Conservation (phyloP, 108 stramenopile species). For the Skeletonema costatum region DNA sequence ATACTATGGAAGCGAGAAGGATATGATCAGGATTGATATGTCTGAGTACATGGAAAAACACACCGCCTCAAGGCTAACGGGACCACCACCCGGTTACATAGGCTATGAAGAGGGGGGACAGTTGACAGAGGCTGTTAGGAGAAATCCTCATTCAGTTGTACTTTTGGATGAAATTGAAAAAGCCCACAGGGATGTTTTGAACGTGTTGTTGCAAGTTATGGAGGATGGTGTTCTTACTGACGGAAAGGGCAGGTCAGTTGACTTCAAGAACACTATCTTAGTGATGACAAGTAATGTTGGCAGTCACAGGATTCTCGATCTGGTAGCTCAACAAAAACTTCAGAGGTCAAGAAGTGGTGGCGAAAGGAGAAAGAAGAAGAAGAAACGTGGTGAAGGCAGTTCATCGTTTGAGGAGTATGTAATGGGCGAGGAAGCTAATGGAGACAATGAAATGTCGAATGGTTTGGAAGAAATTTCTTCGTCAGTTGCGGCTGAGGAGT, state of each 20-base stretch:
- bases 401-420: constrained; percentile 41
- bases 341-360: constrained; percentile 14
- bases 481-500: constrained; percentile 47
- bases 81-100: constrained; percentile 90
- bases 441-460: not conserved
- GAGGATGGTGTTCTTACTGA: constrained; percentile 99
- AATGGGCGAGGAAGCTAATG: constrained; percentile 18
- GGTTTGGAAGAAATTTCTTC: constrained; percentile 4
- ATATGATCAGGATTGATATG: constrained; percentile 98
- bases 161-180: constrained; percentile 99
- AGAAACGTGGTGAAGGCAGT: constrained; percentile 31
- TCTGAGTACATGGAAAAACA: constrained; percentile 95
- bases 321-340: constrained; percentile 38
- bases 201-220: constrained; percentile 94
- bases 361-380: constrained; percentile 29
- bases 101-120: constrained; percentile 99
- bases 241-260: constrained; percentile 92
- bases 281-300: constrained; percentile 99
- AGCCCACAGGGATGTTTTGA: constrained; percentile 98
- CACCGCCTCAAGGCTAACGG: constrained; percentile 91
- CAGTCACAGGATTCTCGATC: constrained; percentile 81
- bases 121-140: constrained; percentile 97
- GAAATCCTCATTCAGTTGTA: constrained; percentile 96
- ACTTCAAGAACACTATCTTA: constrained; percentile 94
- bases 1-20: constrained; percentile 88